Percentiles rank a stretch among this genome's conserved stretches.
phyloP scores from a whole-genome alignment of 495 filamentous ascomycete species.

The Penicillium cosmopolitanum region DNA sequence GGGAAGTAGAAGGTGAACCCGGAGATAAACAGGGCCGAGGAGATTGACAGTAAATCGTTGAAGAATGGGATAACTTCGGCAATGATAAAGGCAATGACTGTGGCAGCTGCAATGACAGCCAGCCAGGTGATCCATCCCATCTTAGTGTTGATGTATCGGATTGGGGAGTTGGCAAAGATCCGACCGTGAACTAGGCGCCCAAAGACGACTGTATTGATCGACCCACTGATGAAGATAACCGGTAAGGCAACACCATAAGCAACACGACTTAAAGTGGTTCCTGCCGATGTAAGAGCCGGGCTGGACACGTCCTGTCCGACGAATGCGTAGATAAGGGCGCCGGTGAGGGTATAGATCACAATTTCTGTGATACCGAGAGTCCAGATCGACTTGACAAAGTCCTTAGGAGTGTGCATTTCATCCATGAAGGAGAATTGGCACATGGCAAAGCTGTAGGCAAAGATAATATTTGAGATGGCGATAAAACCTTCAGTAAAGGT shows the following conservation, averaged over 20 bases:
- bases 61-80: conserved; percentile 74
- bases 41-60: conserved; percentile 60
- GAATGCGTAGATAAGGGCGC: conserved; percentile 68
- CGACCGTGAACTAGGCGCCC: conserved; percentile 64
- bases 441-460: conserved; percentile 66
- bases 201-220: conserved; percentile 65
- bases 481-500: conserved; percentile 52
- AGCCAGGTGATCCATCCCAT: conserved; percentile 64
- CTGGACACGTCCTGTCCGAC: conserved; percentile 66
- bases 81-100: conserved; percentile 67
- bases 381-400: conserved; percentile 65
- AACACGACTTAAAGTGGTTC: conserved; percentile 61
- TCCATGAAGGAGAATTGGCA: conserved; percentile 74
- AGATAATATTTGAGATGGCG: conserved; percentile 70
- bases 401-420: conserved; percentile 70
- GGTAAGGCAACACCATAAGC: conserved; percentile 75
- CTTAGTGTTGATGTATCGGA: conserved; percentile 61
- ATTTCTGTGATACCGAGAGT: conserved; percentile 64
- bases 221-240: conserved; percentile 70
- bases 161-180: conserved; percentile 54
- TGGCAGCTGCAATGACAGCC: conserved; percentile 53
- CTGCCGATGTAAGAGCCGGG: conserved; percentile 70
- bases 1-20: conserved; percentile 38
- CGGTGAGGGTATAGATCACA: conserved; percentile 68
- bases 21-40: conserved; percentile 49